Percentiles rank a stretch among this genome's conserved stretches.
These are phyloP conservation scores for Fusarium keratoplasticum DNA, from an alignment of 2,329 filamentous ascomycete genomes.

Conservation along the genomic window DNA sequence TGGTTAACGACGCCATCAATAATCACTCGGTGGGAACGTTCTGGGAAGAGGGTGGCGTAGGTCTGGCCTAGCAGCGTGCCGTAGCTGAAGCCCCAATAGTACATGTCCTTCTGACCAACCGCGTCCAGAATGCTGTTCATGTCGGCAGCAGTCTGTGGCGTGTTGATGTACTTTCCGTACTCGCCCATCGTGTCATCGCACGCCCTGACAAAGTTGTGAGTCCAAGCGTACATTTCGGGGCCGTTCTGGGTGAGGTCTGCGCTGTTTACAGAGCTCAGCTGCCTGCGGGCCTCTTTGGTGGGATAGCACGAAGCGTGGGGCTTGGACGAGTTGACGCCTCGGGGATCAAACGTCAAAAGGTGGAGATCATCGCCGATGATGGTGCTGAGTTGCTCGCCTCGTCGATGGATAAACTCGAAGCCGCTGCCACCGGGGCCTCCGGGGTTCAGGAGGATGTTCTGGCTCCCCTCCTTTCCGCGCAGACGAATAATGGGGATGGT, in stretches of 20 bases:
- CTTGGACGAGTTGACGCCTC: slow-evolving; percentile 52
- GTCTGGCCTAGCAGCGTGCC: slow-evolving; percentile 55
- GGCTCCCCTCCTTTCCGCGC: slow-evolving; percentile 55
- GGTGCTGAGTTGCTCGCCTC: slow-evolving; percentile 50
- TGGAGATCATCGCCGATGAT: slow-evolving; percentile 58
- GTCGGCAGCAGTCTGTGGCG: slow-evolving; percentile 62
- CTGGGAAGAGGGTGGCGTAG: slow-evolving; percentile 53
- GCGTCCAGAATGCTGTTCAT: slow-evolving; percentile 63
- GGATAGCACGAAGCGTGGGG: slow-evolving; percentile 55
- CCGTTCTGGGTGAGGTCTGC: slow-evolving; percentile 49
- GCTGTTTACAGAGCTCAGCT: slow-evolving; percentile 39
- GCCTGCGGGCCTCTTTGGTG: slow-evolving; percentile 46
- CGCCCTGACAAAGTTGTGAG: slow-evolving; percentile 54
- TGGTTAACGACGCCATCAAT: slow-evolving; percentile 52
- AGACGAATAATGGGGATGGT: slow-evolving; percentile 58
- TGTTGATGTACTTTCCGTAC: slow-evolving; percentile 59
- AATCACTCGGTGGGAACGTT: slow-evolving; percentile 49
- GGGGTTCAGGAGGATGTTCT: slow-evolving; percentile 59
- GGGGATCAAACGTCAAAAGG: slow-evolving; percentile 60
- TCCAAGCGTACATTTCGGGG: slow-evolving; percentile 54
- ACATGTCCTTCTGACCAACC: slow-evolving; percentile 47
- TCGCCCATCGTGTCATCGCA: slow-evolving; percentile 59
- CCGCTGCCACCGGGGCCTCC: slow-evolving; percentile 62
- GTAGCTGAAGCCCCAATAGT: slow-evolving; percentile 58
- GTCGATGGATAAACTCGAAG: slow-evolving; percentile 49